Evolutionary conservation across 108 stramenopile genomes (phyloP).

Genomic region (Skeletonema menzelii): DNA sequence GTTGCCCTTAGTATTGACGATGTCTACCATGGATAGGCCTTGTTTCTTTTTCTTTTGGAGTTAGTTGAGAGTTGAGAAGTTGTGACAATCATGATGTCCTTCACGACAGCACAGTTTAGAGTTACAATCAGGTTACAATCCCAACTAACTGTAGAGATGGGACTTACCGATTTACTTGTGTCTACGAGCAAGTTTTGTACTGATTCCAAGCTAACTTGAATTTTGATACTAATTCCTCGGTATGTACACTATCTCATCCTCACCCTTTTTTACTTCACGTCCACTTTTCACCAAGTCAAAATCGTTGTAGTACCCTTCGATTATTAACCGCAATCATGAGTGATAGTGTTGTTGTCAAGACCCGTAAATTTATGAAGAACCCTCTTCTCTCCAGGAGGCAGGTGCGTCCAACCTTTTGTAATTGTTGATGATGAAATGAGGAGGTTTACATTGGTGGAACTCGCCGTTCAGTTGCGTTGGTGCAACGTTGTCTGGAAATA

Average conservation of each 20-base stretch:
- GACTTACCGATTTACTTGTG: too few relatives aligned
- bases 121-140: too few relatives aligned
- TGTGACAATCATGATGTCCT: too few relatives aligned
- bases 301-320: neutral
- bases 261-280: neutral
- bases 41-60: neutral
- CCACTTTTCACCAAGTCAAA: neutral
- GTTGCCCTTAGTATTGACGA: neutral
- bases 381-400: constrained; percentile 96
- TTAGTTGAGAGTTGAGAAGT: neutral
- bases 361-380: constrained; percentile 98
- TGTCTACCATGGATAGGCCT: neutral
- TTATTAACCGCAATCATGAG: constrained; percentile 36
- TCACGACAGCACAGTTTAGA: too few relatives aligned
- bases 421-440: neutral
- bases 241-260: neutral
- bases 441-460: neutral
- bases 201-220: too few relatives aligned
- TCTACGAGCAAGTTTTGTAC: too few relatives aligned
- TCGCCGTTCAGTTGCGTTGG: neutral
- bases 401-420: constrained; percentile 56
- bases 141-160: too few relatives aligned
- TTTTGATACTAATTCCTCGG: neutral
- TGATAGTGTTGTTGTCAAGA: constrained; percentile 94
- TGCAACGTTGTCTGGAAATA: neutral